phyloP scores from a whole-genome alignment of 2,329 filamentous ascomycete genomes.

The Aspergillaceae sp. region DNA sequence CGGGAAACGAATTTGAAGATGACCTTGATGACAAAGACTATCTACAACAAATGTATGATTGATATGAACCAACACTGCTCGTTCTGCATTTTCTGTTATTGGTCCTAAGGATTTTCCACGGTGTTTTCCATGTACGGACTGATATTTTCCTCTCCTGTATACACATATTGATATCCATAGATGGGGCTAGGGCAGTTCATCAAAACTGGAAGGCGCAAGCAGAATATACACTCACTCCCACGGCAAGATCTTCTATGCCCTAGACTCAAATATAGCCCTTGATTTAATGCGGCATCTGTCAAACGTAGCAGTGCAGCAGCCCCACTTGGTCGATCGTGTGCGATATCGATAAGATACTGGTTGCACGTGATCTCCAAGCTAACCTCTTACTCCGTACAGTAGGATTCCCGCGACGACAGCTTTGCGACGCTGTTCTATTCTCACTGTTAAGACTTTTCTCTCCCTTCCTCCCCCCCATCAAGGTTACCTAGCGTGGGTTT shows the following conservation, averaged over 20 bases:
- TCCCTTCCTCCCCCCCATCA: too few species aligned
- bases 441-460: background rate
- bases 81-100: background rate
- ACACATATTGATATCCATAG: slow-evolving; percentile 9
- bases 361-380: background rate
- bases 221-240: too few species aligned
- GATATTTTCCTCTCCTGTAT: background rate
- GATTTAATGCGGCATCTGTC: too few species aligned
- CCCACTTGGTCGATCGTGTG: background rate
- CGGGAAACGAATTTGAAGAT: slow-evolving; percentile 16
- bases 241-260: background rate
- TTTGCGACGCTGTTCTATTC: background rate
- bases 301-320: too few species aligned
- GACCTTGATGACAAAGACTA: slow-evolving; percentile 43
- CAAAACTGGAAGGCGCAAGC: too few species aligned
- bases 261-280: background rate
- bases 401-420: background rate
- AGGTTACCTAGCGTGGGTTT: too few species aligned
- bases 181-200: background rate
- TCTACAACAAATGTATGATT: slow-evolving; percentile 7
- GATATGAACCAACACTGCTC: background rate
- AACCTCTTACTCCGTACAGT: background rate
- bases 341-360: background rate
- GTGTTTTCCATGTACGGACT: background rate
- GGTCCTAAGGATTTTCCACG: background rate